Evolutionary conservation across 768 basidiomycete species (phyloP), one percentile per base, ranked within the genome.

Genomic region (Strobilomyces echinocephalus): DNA sequence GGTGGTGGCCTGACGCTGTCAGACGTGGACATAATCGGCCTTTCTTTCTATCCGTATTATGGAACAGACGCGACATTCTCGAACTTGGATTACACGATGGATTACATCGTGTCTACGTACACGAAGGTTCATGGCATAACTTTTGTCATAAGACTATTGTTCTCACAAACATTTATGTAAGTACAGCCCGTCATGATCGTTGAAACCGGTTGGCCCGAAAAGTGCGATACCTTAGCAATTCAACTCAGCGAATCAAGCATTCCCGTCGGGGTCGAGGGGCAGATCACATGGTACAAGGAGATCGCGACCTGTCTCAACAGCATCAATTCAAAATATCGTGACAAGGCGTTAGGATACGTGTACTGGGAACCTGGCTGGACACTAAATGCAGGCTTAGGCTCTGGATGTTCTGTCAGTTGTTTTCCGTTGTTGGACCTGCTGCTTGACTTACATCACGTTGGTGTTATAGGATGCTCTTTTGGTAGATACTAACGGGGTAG

Each of bases 311-410:
- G 30, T 24, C 53, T 61, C 18, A 14, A 16, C 28, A 15, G 21
- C 21, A 31, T 54, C 15, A 56, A 55, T 34, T 10, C 8, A 9
- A 5, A 33, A 0, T 31, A 33, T 41, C 33, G 38, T 39, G 35
- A 49, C 31, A 62, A 50, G 53, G 52, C 41, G 16, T n/a, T 62
- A 16, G 57, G 42, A 30, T 16, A 62, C 12, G 38, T 50, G n/a
- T 53, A 55, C 35, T 62, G 28, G 34, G 60, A 60, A n/a, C 51
- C 55, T 9, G 44, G 38, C 14, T 60, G 59, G 51, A 5, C 38
- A 14, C 33, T 38, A 4, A 62, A 62, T 15, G 10, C 53, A 1
- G 21, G 14, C 15, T 8, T 59, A 15, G 42, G 7, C 24, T 62
- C 60, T 35, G 4, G 8, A 12, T 61, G 60, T 12, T 5, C 38